Evolutionary conservation across 2,329 filamentous ascomycete genomes (phyloP).

Genomic region (Ophiostoma pallidulum): DNA sequence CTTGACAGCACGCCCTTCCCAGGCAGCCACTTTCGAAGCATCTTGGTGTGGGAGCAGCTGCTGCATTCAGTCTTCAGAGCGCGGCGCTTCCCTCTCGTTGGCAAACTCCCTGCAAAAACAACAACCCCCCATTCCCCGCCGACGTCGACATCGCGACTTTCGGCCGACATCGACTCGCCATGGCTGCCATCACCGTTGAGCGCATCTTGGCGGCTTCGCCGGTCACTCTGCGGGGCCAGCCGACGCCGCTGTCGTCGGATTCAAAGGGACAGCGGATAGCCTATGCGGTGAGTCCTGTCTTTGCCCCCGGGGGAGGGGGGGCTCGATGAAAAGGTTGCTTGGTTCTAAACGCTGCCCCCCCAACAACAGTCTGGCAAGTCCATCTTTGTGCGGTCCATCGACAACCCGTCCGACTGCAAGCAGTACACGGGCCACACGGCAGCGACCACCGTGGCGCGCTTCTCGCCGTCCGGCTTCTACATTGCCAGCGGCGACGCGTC

Average conservation of each 20-base stretch:
- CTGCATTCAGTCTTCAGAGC: no score
- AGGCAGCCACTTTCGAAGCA: background rate
- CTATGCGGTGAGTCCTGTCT: constrained; percentile 63
- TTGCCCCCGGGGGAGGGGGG: background rate
- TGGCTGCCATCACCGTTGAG: constrained; percentile 41
- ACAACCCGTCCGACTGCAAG: constrained; percentile 71
- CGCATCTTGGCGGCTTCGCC: constrained; percentile 80
- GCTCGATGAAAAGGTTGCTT: no score
- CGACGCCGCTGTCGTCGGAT: constrained; percentile 81
- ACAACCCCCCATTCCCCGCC: no score
- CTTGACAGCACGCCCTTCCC: background rate
- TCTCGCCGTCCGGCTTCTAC: constrained; percentile 90
- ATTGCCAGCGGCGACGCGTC: constrained; percentile 83
- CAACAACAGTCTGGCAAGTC: constrained; percentile 77
- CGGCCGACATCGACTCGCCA: no score
- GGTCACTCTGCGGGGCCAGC: constrained; percentile 72
- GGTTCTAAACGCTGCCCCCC: background rate
- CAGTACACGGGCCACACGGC: constrained; percentile 91
- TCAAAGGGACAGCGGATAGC: constrained; percentile 83
- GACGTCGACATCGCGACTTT: no score
- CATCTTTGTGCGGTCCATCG: constrained; percentile 90
- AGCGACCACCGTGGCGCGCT: constrained; percentile 83
- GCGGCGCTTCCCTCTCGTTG: no score
- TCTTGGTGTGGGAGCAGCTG: no score
- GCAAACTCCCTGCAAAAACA: no score